Evolutionary conservation across 2,329 filamentous ascomycete genomes (phyloP), one percentile per base, ranked within the genome.

Genomic region (Spiromastix sp.): DNA sequence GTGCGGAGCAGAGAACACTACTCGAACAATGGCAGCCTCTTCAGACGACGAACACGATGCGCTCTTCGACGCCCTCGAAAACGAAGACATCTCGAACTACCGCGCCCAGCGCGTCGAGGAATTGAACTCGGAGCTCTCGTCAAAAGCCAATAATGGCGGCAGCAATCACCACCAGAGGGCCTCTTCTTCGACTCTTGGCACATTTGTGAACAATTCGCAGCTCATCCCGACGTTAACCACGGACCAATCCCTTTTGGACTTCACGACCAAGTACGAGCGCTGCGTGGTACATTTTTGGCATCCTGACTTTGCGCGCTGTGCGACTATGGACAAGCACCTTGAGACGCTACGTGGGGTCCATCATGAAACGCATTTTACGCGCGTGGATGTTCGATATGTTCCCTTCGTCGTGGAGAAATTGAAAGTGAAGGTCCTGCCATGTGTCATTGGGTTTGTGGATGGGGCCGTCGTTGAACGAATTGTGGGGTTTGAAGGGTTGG

Each of bases 241-340:
- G 41, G 75, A 79, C 50, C 72, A 76, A 50, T 52, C 62, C 9
- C 54, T 78, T 27, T 67, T 79, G 51, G 67, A 73, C 43, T 72
- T 77, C 43, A 77, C 74, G 6, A 79, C 74, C 5, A 63, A 66
- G 31, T 68, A 67, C 9, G 66, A 72, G 40, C 57, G 68, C 17
- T 76, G 70, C 46, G 63, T 79, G 2, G 69, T 79, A 16, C 75
- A 79, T 50, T 79, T 79, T 53, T 74, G 70, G 52, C 76, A 79
- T 48, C 66, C 72, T 2, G 75, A 79, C 48, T 79, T 79, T 54
- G 64, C 68, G 13, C 68, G 74, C 36, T 79, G 75, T 54, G 57
- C 60, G 8, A 67, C 74, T 36, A 79, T 79, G 75, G 74, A 79
- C 49, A 60, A 60, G 32, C 72, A 74, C 51, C 60, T 79, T 8